Percentiles rank a stretch among this genome's conserved stretches.
phyloP scores from a whole-genome alignment of 2,329 filamentous ascomycete genomes.

The Fusarium foetens region DNA sequence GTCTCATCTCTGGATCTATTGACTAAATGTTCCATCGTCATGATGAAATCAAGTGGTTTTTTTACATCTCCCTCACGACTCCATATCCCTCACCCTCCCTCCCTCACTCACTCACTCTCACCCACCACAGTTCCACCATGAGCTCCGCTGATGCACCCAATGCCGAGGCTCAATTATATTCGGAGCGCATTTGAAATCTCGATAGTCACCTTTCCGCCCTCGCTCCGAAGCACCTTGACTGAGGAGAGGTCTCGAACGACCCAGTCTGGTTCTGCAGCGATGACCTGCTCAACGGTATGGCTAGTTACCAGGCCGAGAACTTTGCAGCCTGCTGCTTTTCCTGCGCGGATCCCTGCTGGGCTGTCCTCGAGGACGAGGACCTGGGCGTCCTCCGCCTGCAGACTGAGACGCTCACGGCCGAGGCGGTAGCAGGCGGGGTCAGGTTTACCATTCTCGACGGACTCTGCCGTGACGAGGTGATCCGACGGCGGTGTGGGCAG shows the following conservation, averaged over 20 bases:
- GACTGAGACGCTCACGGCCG: conserved; percentile 69
- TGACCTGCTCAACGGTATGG: conserved; percentile 77
- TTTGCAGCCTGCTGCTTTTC: conserved; percentile 85
- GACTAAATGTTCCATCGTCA: conserved; percentile 24
- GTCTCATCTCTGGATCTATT: conserved; percentile 16
- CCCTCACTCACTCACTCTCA: background rate
- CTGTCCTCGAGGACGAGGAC: conserved; percentile 89
- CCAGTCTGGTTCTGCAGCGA: conserved; percentile 85
- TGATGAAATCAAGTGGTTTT: conserved; percentile 34
- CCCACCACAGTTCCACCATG: conserved; percentile 9
- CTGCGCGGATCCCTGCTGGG: conserved; percentile 83
- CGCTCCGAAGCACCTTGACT: conserved; percentile 69
- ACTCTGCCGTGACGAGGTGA: conserved; percentile 78
- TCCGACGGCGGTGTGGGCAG: conserved; percentile 67
- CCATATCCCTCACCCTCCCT: background rate
- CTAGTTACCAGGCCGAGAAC: conserved; percentile 88
- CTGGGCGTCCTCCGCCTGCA: conserved; percentile 58
- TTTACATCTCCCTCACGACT: conserved; percentile 8
- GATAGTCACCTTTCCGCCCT: conserved; percentile 70
- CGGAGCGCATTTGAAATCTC: conserved; percentile 73
- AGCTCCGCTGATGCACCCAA: conserved; percentile 13
- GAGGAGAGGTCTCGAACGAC: conserved; percentile 83
- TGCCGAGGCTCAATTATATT: conserved; percentile 30
- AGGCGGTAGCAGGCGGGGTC: conserved; percentile 79
- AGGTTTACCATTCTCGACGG: conserved; percentile 79